Evolutionary conservation across 208 protist species (phyloP).

Genomic region (Entamoeba moshkovskii): DNA sequence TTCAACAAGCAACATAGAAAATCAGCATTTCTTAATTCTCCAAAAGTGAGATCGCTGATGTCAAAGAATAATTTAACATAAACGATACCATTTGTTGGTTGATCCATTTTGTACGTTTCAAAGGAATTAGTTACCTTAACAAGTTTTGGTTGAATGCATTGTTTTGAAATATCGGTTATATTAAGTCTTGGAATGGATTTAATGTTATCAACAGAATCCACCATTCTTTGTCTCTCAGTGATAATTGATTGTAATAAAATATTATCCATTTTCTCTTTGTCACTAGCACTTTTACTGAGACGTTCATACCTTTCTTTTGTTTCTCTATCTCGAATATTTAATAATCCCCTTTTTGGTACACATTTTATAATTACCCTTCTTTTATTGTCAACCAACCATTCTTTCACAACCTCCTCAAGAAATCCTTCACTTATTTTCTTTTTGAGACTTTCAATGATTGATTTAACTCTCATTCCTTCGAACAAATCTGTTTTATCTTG

Average conservation of each 20-base stretch:
- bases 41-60: background rate
- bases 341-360: background rate
- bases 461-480: background rate
- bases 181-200: background rate
- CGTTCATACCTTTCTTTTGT: background rate
- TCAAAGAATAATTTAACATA: background rate
- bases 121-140: background rate
- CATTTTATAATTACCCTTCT: background rate
- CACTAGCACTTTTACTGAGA: too few relatives aligned
- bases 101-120: background rate
- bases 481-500: background rate
- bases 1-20: background rate
- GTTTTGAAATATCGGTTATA: background rate
- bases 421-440: background rate
- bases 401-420: background rate
- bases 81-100: background rate
- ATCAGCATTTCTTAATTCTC: background rate
- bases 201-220: background rate
- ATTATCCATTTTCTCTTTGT: background rate
- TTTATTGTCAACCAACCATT: background rate
- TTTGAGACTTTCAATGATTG: background rate
- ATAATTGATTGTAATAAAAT: background rate
- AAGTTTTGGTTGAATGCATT: too few relatives aligned
- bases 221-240: background rate
- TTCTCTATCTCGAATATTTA: background rate